Conservation (phyloP, 352 stramenopile genomes). For the Phytophthora cryptogea region DNA sequence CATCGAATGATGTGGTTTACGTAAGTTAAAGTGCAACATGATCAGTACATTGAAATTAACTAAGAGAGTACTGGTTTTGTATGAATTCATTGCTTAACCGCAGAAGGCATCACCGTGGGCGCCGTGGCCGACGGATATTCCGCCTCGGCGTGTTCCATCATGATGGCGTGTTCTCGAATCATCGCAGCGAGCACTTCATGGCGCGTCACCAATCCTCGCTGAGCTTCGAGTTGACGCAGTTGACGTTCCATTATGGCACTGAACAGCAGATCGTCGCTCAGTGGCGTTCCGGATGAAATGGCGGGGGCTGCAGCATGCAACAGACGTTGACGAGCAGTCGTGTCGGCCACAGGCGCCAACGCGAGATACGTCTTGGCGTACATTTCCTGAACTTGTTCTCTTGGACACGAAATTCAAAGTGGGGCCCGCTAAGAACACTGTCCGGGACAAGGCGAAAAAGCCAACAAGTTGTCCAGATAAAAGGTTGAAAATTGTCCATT, state of each 20-base stretch:
- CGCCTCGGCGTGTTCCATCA: slow-evolving; percentile 15
- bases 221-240: slow-evolving; percentile 18
- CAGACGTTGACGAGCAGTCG: slow-evolving; percentile 16
- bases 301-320: slow-evolving; percentile 12
- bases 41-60: too few species aligned
- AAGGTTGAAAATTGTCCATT: slow-evolving; percentile 1
- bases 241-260: slow-evolving; percentile 19
- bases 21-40: background rate
- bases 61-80: too few species aligned
- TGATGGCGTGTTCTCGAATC: slow-evolving; percentile 15
- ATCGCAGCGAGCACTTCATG: slow-evolving; percentile 16
- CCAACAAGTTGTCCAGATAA: too few species aligned
- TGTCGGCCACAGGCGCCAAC: slow-evolving; percentile 11
- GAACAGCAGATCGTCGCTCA: slow-evolving; percentile 20
- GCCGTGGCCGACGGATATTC: slow-evolving; percentile 4
- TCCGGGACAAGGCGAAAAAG: too few species aligned
- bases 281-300: slow-evolving; percentile 3
- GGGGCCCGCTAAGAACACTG: too few species aligned
- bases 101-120: slow-evolving; percentile 3
- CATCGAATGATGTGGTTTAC: background rate
- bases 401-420: too few species aligned
- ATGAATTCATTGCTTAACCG: background rate
- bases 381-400: slow-evolving; percentile 1
- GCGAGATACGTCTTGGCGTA: slow-evolving; percentile 24
- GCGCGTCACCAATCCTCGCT: slow-evolving; percentile 14